Percentiles rank a stretch among this genome's conserved stretches.
Evolutionary conservation across 768 basidiomycete genomes (phyloP).

Genomic region (Amyloporia xantha): DNA sequence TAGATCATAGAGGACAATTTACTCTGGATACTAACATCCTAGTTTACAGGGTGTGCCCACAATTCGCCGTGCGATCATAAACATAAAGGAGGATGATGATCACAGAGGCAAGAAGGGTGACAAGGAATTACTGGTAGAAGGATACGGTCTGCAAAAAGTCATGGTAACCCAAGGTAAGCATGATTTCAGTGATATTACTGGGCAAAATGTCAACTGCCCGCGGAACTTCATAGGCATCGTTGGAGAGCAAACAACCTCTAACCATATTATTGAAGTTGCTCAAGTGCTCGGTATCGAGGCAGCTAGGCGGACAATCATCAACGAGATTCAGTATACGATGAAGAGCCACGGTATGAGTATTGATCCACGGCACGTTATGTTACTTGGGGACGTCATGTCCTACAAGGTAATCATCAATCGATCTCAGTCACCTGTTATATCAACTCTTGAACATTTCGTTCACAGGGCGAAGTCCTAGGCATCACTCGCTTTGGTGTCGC

Average conservation of each 20-base stretch:
- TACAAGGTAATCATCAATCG: conserved; percentile 62
- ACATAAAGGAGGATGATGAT: conserved; percentile 87
- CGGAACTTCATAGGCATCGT: conserved; percentile 60
- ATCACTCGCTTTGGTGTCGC: conserved; percentile 99
- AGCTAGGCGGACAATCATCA: conserved; percentile 87
- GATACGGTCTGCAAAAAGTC: conserved; percentile 92
- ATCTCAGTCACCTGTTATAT: conserved; percentile 1
- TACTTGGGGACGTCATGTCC: conserved; percentile 97
- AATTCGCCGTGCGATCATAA: conserved; percentile 91
- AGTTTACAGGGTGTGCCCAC: conserved; percentile 68
- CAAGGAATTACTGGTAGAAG: conserved; percentile 92
- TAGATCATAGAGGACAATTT: too few relatives aligned
- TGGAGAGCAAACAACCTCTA: conserved; percentile 88
- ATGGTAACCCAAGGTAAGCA: conserved; percentile 89
- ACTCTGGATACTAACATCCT: neutral
- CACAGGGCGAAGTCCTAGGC: conserved; percentile 92
- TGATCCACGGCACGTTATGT: conserved; percentile 97
- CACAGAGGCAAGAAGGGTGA: conserved; percentile 75
- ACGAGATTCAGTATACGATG: conserved; percentile 98
- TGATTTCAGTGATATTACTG: neutral
- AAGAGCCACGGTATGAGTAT: conserved; percentile 96
- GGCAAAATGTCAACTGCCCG: too few relatives aligned
- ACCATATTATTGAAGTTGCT: conserved; percentile 94
- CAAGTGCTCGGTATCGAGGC: conserved; percentile 98
- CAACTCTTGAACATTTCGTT: too few relatives aligned